A percentile compares a stretch with the other conserved stretches of the same genome.
phyloP scores from a whole-genome alignment of 2,329 filamentous ascomycete species.

The Xylaria polymorpha region DNA sequence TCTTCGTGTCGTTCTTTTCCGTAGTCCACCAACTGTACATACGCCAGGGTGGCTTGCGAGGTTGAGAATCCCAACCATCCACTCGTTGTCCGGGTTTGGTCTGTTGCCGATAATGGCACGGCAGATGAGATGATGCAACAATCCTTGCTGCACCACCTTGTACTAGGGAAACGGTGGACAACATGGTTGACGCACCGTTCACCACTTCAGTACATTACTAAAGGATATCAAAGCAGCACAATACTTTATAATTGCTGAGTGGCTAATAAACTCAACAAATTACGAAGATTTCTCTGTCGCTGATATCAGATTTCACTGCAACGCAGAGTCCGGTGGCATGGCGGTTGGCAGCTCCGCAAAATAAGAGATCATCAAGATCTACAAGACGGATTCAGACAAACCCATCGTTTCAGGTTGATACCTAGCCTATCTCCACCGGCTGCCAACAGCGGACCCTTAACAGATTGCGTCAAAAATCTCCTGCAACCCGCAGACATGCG shows the following conservation, averaged over 20 bases:
- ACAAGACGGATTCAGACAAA: constrained; percentile 26
- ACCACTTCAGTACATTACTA: not conserved
- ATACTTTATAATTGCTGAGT: constrained; percentile 6
- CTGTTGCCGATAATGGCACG: constrained; percentile 27
- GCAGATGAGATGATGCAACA: constrained; percentile 41
- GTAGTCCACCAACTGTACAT: not conserved
- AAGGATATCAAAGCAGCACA: not conserved
- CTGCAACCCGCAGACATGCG: not conserved
- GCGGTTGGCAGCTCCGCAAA: constrained; percentile 24
- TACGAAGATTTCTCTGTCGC: not conserved
- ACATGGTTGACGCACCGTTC: not conserved
- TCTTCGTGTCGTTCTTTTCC: not conserved
- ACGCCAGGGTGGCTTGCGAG: constrained; percentile 16
- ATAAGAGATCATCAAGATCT: constrained; percentile 36
- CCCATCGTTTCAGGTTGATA: constrained; percentile 32
- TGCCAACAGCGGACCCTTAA: constrained; percentile 19
- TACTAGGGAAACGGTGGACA: not conserved
- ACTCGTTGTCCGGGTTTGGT: constrained; percentile 25
- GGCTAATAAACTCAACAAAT: not conserved
- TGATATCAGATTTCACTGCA: constrained; percentile 7
- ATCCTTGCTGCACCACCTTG: constrained; percentile 18
- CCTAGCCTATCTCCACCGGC: constrained; percentile 10
- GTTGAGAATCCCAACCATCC: constrained; percentile 29
- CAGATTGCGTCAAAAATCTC: constrained; percentile 4
- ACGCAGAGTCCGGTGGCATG: constrained; percentile 9